A percentile compares a stretch with the other conserved stretches of the same genome.
phyloP scores from a whole-genome alignment of 1,284 basidiomycete genomes.

The Clitocybe nebularis region DNA sequence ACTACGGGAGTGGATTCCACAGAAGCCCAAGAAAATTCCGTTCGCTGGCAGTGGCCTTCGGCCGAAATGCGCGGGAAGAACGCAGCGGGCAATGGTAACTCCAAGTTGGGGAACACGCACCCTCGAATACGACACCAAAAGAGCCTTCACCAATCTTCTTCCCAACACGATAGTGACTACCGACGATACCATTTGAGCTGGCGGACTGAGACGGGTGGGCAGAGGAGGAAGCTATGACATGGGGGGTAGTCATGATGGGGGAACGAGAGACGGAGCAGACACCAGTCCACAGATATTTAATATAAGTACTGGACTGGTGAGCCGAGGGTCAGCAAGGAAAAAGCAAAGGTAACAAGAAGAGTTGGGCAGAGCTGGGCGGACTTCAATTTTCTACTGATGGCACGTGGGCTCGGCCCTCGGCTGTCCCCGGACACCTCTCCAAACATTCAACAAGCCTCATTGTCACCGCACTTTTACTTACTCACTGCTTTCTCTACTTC shows the following conservation, averaged over 20 bases:
- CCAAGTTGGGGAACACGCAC: slow-evolving; percentile 30
- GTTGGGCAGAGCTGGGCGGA: slow-evolving; percentile 14
- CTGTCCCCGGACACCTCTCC: slow-evolving; percentile 2
- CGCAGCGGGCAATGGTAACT: neutral
- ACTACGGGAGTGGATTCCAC: neutral
- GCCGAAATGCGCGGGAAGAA: slow-evolving; percentile 1
- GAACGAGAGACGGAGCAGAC: slow-evolving; percentile 7
- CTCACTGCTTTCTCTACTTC: neutral
- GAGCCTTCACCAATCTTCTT: slow-evolving; percentile 88
- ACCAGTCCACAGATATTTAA: slow-evolving; percentile 20
- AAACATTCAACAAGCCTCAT: slow-evolving; percentile 1
- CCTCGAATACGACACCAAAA: slow-evolving; percentile 82
- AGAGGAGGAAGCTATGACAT: slow-evolving; percentile 72
- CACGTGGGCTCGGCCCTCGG: slow-evolving; percentile 3
- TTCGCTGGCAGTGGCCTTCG: neutral
- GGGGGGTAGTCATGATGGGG: slow-evolving; percentile 62
- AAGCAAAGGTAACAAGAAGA: slow-evolving; percentile 5
- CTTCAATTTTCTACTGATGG: slow-evolving; percentile 18
- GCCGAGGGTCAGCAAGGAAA: slow-evolving; percentile 15
- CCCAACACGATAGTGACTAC: slow-evolving; percentile 73
- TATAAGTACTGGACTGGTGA: slow-evolving; percentile 13
- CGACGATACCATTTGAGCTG: slow-evolving; percentile 67
- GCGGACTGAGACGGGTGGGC: slow-evolving; percentile 55
- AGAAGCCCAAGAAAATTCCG: neutral
- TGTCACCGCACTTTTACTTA: neutral